phyloP scores from a whole-genome alignment of 768 basidiomycete species.

The Cystobasidiopsis lactophilus region DNA sequence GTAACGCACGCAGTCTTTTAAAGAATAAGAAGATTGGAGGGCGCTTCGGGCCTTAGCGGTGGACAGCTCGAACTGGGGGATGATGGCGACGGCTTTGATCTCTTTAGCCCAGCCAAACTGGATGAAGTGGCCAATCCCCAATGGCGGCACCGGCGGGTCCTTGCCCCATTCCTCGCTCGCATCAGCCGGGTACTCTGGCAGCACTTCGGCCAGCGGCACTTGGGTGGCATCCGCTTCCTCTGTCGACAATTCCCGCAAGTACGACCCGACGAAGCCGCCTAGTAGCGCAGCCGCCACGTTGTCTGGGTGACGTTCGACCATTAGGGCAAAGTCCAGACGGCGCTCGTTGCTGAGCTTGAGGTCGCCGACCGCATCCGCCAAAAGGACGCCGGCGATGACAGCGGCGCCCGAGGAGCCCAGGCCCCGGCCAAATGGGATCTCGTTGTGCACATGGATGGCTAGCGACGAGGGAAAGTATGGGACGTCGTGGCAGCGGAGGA shows the following conservation, averaged over 20 bases:
- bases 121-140: conserved; percentile 82
- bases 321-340: conserved; percentile 82
- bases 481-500: conserved; percentile 70
- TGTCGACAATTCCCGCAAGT: conserved; percentile 68
- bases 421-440: conserved; percentile 94
- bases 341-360: conserved; percentile 47
- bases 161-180: conserved; percentile 68
- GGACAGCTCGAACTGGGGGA: conserved; percentile 84
- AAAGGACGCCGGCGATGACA: conserved; percentile 87
- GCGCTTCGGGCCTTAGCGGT: conserved; percentile 84
- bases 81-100: conserved; percentile 81
- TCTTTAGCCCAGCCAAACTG: conserved; percentile 62
- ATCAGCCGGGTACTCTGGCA: conserved; percentile 86
- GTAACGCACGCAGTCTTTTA: conserved; percentile 63
- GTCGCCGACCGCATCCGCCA: conserved; percentile 60
- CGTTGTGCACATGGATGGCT: conserved; percentile 56
- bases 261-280: conserved; percentile 91
- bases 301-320: conserved; percentile 98
- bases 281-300: conserved; percentile 94
- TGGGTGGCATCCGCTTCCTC: conserved; percentile 60
- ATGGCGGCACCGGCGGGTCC: conserved; percentile 65
- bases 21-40: conserved; percentile 58
- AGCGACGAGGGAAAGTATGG: conserved; percentile 42
- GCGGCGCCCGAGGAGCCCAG: conserved; percentile 95
- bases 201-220: conserved; percentile 82